Evolutionary conservation across 495 filamentous ascomycete species (phyloP), one percentile per base, ranked within the genome.

Genomic region (Poronia punctata): DNA sequence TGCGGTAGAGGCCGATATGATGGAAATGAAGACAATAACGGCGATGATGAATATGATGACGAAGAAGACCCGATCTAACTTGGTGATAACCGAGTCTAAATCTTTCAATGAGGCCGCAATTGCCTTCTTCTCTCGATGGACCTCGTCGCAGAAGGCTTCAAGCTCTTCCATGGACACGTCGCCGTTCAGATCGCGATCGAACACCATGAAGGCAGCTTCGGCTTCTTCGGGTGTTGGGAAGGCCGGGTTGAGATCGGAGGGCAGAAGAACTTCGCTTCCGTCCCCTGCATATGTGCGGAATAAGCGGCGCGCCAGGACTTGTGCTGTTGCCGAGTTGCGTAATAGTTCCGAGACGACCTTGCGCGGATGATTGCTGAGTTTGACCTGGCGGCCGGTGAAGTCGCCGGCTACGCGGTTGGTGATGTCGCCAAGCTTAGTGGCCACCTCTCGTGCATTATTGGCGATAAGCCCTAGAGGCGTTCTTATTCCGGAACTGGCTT

Each of bases 121-220:
- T 3, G 89, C 84, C 54, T 95, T 97, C 50, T 90, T 84, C 66
- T 97, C 92, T 6, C 88, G 78, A 23, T 89, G 88, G 59, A 96
- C 92, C 54, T 97, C 90, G 15, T 90, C 88, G 61, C 88, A 95
- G 6, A 90, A 87, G 17, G 87, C 78, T 55, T 96, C 90, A 11
- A 97, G 72, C 60, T 96, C 90, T 40, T 93, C 86, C 81, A 95
- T 93, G 5, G 86, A 92, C 29, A 97, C 92, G 57, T 96, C 89
- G 11, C 92, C 92, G 47, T 97, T 97, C 65, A 98, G 76, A 52
- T 98, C 92, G 46, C 89, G 89, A 62, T 98, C 90, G 40, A 96
- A 96, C 74, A 95, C 88, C 38, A 70, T 67, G 46, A 98, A 98
- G 9, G 89, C 88, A 2, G 86, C 84, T 38, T 96, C 87, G 2